Conservation (phyloP, 768 basidiomycete genomes). For the Agrocybe chaxingu region DNA sequence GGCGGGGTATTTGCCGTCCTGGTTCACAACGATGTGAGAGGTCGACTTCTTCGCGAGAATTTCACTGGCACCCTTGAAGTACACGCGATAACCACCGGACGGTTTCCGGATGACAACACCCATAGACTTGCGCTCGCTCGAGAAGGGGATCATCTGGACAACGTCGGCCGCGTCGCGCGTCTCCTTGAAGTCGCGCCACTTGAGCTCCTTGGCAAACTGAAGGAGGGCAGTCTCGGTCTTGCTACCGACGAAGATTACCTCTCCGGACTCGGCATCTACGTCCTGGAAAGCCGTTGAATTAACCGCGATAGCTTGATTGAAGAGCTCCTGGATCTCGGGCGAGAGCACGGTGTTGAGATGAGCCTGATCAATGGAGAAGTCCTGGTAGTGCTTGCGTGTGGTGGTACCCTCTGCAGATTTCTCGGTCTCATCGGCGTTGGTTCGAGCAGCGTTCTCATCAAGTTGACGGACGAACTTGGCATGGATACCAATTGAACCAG, state of each 20-base stretch:
- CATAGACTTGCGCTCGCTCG: conserved; percentile 92
- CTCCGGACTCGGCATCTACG: conserved; percentile 53
- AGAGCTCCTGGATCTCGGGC: conserved; percentile 54
- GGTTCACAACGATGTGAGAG: conserved; percentile 67
- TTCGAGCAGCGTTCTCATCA: conserved; percentile 64
- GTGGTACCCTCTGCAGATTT: conserved; percentile 21
- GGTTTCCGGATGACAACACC: conserved; percentile 74
- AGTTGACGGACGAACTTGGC: conserved; percentile 89
- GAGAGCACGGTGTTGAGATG: conserved; percentile 65
- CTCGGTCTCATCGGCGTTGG: conserved; percentile 63
- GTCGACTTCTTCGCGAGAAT: conserved; percentile 79
- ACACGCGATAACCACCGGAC: conserved; percentile 59
- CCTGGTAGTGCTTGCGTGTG: conserved; percentile 49
- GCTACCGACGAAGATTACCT: conserved; percentile 74
- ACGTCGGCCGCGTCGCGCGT: conserved; percentile 60
- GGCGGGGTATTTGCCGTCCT: conserved; percentile 21
- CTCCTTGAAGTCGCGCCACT: conserved; percentile 70
- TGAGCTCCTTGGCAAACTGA: conserved; percentile 75
- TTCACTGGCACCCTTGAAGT: conserved; percentile 93
- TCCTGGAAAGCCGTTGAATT: conserved; percentile 97
- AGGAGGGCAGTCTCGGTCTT: conserved; percentile 96
- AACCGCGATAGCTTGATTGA: conserved; percentile 85
- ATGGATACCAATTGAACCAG: conserved; percentile 90
- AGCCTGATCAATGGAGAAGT: conserved; percentile 85
- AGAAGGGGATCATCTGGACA: conserved; percentile 91